A percentile compares a stretch with the other conserved stretches of the same genome.
These are phyloP conservation scores for Plenodomus tracheiphilus DNA, from an alignment of 2,329 filamentous ascomycete species.

Conservation along the genomic window DNA sequence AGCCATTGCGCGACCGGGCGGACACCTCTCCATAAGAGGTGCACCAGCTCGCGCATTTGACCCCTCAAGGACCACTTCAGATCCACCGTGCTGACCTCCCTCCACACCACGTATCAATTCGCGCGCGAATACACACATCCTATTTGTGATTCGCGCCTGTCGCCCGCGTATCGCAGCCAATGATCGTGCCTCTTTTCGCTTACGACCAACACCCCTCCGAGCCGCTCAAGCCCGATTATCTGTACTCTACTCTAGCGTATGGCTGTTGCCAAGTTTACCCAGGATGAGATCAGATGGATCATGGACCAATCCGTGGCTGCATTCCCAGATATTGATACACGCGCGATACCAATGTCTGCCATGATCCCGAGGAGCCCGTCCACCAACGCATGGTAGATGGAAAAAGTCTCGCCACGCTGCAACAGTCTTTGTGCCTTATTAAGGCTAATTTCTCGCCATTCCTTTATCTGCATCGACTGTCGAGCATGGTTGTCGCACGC, in stretches of 20 bases:
- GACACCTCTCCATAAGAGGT: slow-evolving; percentile 15
- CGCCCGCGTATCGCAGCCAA: background rate
- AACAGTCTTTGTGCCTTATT: background rate
- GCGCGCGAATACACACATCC: background rate
- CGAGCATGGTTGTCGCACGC: slow-evolving; percentile 7
- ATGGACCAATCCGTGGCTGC: background rate
- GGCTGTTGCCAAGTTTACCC: background rate
- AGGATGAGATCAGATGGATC: background rate
- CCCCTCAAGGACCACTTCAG: slow-evolving; percentile 4
- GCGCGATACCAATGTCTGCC: background rate
- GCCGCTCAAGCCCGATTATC: background rate
- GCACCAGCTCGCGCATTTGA: slow-evolving; percentile 6
- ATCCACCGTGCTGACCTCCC: slow-evolving; percentile 3
- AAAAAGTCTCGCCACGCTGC: background rate
- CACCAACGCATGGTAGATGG: background rate
- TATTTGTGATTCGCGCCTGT: background rate
- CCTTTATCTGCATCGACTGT: slow-evolving; percentile 10
- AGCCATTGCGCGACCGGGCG: background rate
- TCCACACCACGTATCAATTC: background rate
- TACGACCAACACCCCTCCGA: background rate
- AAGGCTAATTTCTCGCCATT: slow-evolving; percentile 1
- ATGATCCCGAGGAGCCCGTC: background rate
- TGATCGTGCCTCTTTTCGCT: slow-evolving; percentile 1
- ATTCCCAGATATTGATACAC: background rate
- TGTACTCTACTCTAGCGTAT: background rate